Evolutionary conservation across 768 basidiomycete species (phyloP), one percentile per base, ranked within the genome.

Genomic region (Panaeolus papilionaceus): DNA sequence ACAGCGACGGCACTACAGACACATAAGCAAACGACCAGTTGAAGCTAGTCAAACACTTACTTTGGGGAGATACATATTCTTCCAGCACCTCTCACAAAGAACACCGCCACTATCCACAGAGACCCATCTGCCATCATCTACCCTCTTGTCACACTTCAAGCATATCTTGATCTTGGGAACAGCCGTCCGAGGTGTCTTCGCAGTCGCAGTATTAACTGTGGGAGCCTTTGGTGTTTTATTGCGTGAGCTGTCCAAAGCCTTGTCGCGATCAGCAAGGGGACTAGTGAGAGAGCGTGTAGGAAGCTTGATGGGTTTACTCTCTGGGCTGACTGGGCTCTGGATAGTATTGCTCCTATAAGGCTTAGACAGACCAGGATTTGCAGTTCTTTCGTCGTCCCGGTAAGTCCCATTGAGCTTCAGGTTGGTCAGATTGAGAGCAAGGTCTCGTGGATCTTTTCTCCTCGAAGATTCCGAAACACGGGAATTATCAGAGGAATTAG

Each of bases 31-130:
- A 62, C 51, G 42, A 45, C 64, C 63, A 26, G 62, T 64, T 47
- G 63, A 38, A 62, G 23, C 26, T 18, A 66, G 66, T 66, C 62
- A 42, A 64, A 69, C 26, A 77, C 87, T 47, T 69, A 92, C 94
- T 83, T 95, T 95, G 68, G 96, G 96, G 69, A 98, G 79, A 81
- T 97, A 98, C 90, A 96, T 92, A 73, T 92, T 89, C 84, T 97
- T 98, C 96, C 96, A 98, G 77, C 96, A 96, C 72, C 79, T 80
- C 75, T 96, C 96, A 77, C 96, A 98, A 72, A 98, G 79, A 42
- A 95, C 89, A 44, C 80, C 87, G 66, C 87, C 90, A n/a, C 83
- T 86, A 75, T 91, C 94, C 79, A 89, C 89, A 74, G 83, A 85
- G 68, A 94, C 91, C 94, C 90, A 96, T 71, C 92, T 82, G 70